Evolutionary conservation across 2,329 filamentous ascomycete genomes (phyloP), one percentile per base, ranked within the genome.

Genomic region (Nannizziopsis arthrosporioides): DNA sequence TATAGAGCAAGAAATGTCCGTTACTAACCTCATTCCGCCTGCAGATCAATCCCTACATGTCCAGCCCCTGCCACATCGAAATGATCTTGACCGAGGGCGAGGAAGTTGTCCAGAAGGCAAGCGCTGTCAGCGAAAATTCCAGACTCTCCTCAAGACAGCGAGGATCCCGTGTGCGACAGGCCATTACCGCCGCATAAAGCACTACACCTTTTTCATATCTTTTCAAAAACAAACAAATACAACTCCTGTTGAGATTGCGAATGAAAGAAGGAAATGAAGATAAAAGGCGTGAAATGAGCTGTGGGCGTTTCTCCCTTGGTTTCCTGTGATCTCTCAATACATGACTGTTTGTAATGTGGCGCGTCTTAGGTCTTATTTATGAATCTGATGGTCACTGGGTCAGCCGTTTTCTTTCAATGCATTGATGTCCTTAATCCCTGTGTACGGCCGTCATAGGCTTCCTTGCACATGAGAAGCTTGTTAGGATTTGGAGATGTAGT

Each of bases 21-120:
- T 40, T 11, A 27, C 30, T 35, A 8, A 42, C 46, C 31, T 36
- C 12, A 50, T 40, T 40, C n/a, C 2, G 11, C 39, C 51, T 38
- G 7, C 54, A 95, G 89, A 98, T 98, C 79, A 98, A 98, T 84
- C 92, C 92, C 57, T 98, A 96, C 82, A 96, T 98, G 93, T 95
- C 89, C 63, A 94, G 94, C 83, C 92, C 92, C 63, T 98, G 90
- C 85, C 92, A 98, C 84, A 94, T 98, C 73, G 93, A 98, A 80
- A 78, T 98, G 66, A 98, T 98, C 81, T 82, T 98, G 64, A 94
- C 90, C 68, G 93, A 98, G 81, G 88, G 79, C 65, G 85, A 93
- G 68, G 93, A 98, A 81, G 81, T 84, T 63, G 87, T 98, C 64
- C 80, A 89, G 76, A 98, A 98, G 84, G 82, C 81, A 55, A 77